Percentiles rank a stretch among this genome's conserved stretches.
These are phyloP conservation scores for Coleophoma crateriformis DNA, from an alignment of 2,329 filamentous ascomycete genomes.

Conservation along the genomic window DNA sequence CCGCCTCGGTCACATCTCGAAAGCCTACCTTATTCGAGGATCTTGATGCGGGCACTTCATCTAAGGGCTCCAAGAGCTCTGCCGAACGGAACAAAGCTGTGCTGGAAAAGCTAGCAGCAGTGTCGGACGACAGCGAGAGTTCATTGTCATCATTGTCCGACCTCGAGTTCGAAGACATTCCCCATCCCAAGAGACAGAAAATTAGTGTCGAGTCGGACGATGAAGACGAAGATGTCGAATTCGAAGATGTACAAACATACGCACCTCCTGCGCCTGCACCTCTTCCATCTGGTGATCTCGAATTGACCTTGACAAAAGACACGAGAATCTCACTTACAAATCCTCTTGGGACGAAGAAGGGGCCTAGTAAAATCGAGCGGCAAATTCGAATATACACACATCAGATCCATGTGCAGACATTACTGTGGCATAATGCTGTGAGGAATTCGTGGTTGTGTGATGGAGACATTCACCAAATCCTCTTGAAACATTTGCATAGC, in stretches of 20 bases:
- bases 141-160: slow-evolving; percentile 32
- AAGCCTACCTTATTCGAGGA: slow-evolving; percentile 58
- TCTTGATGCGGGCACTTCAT: slow-evolving; percentile 39
- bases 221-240: slow-evolving; percentile 58
- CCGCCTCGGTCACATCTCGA: slow-evolving; percentile 29
- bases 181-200: slow-evolving; percentile 36
- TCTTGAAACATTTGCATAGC: slow-evolving; percentile 67
- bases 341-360: slow-evolving; percentile 66
- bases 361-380: slow-evolving; percentile 78
- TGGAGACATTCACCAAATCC: slow-evolving; percentile 63
- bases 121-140: slow-evolving; percentile 31
- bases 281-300: slow-evolving; percentile 59
- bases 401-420: slow-evolving; percentile 78
- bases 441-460: slow-evolving; percentile 84
- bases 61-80: slow-evolving; percentile 25
- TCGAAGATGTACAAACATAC: slow-evolving; percentile 51
- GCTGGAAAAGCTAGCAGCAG: slow-evolving; percentile 38
- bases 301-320: slow-evolving; percentile 63
- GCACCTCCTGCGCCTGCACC: slow-evolving; percentile 30
- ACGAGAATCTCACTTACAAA: slow-evolving; percentile 56
- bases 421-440: slow-evolving; percentile 86
- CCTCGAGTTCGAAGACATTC: slow-evolving; percentile 49
- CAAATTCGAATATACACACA: slow-evolving; percentile 75
- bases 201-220: slow-evolving; percentile 40
- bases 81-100: slow-evolving; percentile 36